These are phyloP conservation scores for Canna indica DNA, from an alignment of 176 grass and related monocot species.

Conservation along the genomic window DNA sequence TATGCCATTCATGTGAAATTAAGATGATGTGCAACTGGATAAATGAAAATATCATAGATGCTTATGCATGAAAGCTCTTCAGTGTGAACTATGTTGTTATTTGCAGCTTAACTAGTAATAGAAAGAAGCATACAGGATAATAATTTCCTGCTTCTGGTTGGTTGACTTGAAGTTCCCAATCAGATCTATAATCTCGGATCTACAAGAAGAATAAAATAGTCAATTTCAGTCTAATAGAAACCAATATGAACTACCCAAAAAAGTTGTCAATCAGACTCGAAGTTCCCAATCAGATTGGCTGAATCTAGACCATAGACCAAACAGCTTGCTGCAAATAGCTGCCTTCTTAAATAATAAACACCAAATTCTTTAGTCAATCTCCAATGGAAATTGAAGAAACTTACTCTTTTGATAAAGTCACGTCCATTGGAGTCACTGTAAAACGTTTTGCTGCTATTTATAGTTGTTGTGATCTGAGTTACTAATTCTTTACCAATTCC, in stretches of 20 bases:
- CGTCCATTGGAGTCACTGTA: conserved; percentile 43
- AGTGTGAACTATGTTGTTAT: not conserved
- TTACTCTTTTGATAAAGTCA: conserved; percentile 47
- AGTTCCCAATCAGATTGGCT: no score
- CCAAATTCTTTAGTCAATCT: no score
- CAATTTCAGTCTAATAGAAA: not conserved
- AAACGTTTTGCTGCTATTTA: conserved; percentile 36
- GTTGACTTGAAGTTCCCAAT: conserved; percentile 36
- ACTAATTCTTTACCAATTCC: conserved; percentile 36
- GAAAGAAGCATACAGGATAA: conserved; percentile 36
- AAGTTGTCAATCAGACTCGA: no score
- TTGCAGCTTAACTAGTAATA: not conserved
- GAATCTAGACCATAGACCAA: no score
- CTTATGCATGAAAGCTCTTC: not conserved
- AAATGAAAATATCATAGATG: not conserved
- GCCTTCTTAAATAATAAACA: not conserved
- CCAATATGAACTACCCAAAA: not conserved
- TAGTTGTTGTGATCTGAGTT: conserved; percentile 28
- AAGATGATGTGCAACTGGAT: not conserved
- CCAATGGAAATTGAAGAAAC: not conserved
- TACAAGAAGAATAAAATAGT: conserved; percentile 14
- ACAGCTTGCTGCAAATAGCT: not conserved
- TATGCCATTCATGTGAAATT: not conserved
- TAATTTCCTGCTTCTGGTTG: conserved; percentile 50
- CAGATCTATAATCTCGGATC: conserved; percentile 45